Percentiles rank a stretch among this genome's conserved stretches.
Evolutionary conservation across 2,329 filamentous ascomycete species (phyloP).

Genomic region (Talaromyces islandicus): DNA sequence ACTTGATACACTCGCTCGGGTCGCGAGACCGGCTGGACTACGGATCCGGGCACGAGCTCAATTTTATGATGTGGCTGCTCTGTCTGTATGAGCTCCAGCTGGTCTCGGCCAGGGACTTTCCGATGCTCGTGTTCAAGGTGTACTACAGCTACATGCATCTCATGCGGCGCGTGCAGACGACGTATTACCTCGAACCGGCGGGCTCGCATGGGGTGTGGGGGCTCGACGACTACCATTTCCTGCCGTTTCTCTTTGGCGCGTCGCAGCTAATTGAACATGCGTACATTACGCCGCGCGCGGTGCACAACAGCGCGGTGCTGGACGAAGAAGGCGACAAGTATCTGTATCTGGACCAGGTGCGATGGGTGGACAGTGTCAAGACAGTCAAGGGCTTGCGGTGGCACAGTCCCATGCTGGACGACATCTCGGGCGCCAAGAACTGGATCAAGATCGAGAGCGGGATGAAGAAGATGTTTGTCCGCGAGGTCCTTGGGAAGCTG

Average conservation of each 20-base stretch:
- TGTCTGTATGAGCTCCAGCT: conserved; percentile 76
- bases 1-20: conserved; percentile 78
- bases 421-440: conserved; percentile 82
- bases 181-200: conserved; percentile 94
- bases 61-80: conserved; percentile 95
- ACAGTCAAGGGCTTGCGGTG: conserved; percentile 89
- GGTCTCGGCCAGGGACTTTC: conserved; percentile 62
- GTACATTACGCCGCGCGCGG: conserved; percentile 70
- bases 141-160: conserved; percentile 77
- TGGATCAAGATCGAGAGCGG: conserved; percentile 92
- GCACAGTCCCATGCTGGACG: conserved; percentile 98
- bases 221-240: conserved; percentile 92
- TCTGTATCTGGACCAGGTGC: conserved; percentile 86
- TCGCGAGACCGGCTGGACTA: conserved; percentile 89
- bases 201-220: conserved; percentile 98
- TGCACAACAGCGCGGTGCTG: conserved; percentile 81
- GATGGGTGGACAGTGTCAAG: conserved; percentile 93
- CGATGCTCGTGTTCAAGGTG: conserved; percentile 66
- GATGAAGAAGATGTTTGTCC: conserved; percentile 95
- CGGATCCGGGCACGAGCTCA: conserved; percentile 93
- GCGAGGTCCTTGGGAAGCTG: conserved; percentile 85
- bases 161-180: conserved; percentile 82
- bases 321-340: conserved; percentile 82
- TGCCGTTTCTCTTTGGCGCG: conserved; percentile 91
- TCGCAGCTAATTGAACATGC: conserved; percentile 81